phyloP scores from a whole-genome alignment of 148 eudicot species.

The Pouteria glomerata region DNA sequence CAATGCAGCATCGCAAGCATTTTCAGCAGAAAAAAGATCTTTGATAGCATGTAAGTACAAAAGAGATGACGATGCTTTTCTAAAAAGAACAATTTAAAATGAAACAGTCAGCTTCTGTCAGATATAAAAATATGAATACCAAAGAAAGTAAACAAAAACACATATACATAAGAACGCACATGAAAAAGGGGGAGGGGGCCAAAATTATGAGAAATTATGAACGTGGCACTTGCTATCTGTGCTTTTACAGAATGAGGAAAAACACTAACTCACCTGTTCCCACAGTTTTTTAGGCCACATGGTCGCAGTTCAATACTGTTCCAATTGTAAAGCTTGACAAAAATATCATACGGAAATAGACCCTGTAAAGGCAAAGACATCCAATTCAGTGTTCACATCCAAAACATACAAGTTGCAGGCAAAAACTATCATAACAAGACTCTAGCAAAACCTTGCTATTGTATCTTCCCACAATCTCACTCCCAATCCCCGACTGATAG shows the following conservation, averaged over 20 bases:
- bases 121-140: background rate
- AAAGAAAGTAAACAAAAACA: background rate
- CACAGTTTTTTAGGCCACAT: conserved; percentile 68
- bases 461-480: conserved; percentile 36
- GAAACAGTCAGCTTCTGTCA: no score
- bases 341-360: conserved; percentile 62
- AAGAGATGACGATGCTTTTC: background rate
- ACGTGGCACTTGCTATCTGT: background rate
- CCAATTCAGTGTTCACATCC: conserved; percentile 4
- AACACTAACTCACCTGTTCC: conserved; percentile 58
- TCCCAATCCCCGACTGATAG: conserved; percentile 29
- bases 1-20: background rate
- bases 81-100: background rate
- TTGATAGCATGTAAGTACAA: background rate
- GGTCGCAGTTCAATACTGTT: conserved; percentile 71
- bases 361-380: conserved; percentile 46
- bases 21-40: background rate
- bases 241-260: conserved; percentile 1
- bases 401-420: conserved; percentile 1
- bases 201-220: background rate
- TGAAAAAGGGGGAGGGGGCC: background rate
- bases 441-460: conserved; percentile 43
- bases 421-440: conserved; percentile 6
- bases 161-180: no score
- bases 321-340: conserved; percentile 85